phyloP scores from a whole-genome alignment of 441 rosid genomes.

The Metrosideros polymorpha region DNA sequence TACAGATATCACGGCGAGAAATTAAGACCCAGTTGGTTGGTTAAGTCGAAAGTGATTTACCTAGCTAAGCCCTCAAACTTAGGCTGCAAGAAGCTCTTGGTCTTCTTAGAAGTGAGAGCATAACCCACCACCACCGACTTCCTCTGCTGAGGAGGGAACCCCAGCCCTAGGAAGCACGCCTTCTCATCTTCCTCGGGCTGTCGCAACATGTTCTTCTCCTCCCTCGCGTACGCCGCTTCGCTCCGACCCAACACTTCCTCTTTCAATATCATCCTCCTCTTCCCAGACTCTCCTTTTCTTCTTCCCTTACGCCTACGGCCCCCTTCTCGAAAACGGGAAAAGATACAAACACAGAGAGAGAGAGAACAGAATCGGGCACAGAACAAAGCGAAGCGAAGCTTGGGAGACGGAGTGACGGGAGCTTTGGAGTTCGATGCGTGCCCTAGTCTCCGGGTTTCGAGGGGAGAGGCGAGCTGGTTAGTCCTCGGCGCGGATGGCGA shows the following conservation, averaged over 20 bases:
- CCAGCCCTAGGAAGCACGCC: not conserved
- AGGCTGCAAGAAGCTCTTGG: slow-evolving; percentile 74
- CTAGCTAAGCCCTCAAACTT: slow-evolving; percentile 69
- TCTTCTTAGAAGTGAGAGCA: slow-evolving; percentile 78
- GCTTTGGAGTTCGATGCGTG: not conserved
- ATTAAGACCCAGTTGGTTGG: not conserved
- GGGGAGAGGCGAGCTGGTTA: not conserved
- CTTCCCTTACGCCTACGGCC: not conserved
- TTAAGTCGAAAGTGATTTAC: slow-evolving; percentile 14
- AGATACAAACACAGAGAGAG: not conserved
- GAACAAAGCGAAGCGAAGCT: not conserved
- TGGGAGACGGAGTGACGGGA: not conserved
- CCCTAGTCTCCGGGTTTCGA: not conserved
- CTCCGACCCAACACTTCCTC: not conserved
- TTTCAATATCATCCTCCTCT: not conserved
- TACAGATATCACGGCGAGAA: not conserved
- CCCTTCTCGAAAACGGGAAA: not conserved
- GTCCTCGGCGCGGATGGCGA: not conserved
- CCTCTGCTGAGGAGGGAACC: slow-evolving; percentile 22
- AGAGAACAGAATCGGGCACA: no score
- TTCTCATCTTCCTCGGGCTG: not conserved
- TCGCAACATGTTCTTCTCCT: not conserved
- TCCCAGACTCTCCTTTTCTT: not conserved
- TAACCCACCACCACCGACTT: slow-evolving; percentile 59
- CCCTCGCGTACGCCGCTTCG: not conserved